phyloP scores from a whole-genome alignment of 257 asterid species.

The Gynochthodes officinalis region DNA sequence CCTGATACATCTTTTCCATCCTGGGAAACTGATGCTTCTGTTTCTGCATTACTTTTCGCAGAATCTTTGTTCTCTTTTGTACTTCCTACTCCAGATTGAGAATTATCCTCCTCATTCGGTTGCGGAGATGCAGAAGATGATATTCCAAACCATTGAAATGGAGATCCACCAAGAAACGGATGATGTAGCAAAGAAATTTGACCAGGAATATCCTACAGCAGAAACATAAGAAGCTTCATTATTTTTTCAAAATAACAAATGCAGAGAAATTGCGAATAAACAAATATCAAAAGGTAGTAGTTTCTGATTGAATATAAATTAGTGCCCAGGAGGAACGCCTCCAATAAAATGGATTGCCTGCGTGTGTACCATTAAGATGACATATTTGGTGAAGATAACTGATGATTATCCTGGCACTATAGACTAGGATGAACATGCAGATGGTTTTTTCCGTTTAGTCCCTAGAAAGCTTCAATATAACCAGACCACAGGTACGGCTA shows the following conservation, averaged over 20 bases:
- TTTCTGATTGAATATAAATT: neutral
- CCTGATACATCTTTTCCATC: conserved; percentile 56
- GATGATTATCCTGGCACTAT: neutral
- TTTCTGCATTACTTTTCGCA: conserved; percentile 25
- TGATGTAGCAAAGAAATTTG: conserved; percentile 34
- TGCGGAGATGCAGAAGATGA: conserved; percentile 64
- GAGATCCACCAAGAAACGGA: conserved; percentile 30
- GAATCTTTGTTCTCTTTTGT: conserved; percentile 28
- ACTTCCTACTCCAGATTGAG: conserved; percentile 38
- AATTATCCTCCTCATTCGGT: conserved; percentile 39
- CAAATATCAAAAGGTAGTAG: neutral
- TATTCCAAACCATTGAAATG: conserved; percentile 44
- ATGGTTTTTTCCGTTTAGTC: neutral
- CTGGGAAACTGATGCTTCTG: conserved; percentile 34
- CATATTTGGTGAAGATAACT: neutral
- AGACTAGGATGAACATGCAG: neutral
- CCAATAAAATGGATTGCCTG: neutral
- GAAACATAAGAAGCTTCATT: neutral
- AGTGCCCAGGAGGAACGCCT: neutral
- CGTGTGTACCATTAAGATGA: neutral
- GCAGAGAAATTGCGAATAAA: neutral
- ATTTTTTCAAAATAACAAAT: neutral
- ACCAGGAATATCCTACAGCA: conserved; percentile 37
- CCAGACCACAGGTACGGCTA: too few relatives aligned
- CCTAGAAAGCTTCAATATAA: neutral